Percentiles rank a stretch among this genome's conserved stretches.
Conservation (phyloP, 169 alveolate species). For the Plasmodium fragile region DNA sequence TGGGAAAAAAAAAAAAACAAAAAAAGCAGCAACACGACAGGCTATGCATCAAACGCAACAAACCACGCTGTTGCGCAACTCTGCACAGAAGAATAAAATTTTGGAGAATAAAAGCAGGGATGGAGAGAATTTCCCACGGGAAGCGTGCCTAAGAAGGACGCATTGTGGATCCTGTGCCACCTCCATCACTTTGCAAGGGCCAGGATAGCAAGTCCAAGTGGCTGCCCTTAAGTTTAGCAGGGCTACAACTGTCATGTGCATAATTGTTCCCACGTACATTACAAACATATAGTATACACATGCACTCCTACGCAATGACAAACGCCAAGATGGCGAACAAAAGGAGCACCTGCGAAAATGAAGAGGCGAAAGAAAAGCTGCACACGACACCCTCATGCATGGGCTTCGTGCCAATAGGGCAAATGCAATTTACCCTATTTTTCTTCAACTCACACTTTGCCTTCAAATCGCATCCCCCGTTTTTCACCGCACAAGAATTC, state of each 20-base stretch:
- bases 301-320: neutral
- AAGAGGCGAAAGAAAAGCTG: neutral
- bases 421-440: conserved; percentile 1
- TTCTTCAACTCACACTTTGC: conserved; percentile 14
- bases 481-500: conserved; percentile 8
- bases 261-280: neutral
- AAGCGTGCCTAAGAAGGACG: neutral
- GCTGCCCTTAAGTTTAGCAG: neutral
- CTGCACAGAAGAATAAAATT: neutral
- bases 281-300: neutral
- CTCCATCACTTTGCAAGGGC: neutral
- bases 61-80: neutral
- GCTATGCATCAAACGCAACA: neutral
- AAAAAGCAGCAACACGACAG: neutral
- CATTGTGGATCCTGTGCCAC: neutral
- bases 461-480: conserved; percentile 23
- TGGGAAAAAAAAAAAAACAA: neutral
- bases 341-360: neutral
- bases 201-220: neutral
- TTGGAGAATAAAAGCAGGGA: neutral
- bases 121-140: neutral
- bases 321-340: neutral
- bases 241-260: neutral
- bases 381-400: conserved; percentile 41
- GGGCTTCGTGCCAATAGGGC: conserved; percentile 15